A percentile compares a stretch with the other conserved stretches of the same genome.
Evolutionary conservation across 257 asterid species (phyloP).

Genomic region (Gardenia jasminoides): DNA sequence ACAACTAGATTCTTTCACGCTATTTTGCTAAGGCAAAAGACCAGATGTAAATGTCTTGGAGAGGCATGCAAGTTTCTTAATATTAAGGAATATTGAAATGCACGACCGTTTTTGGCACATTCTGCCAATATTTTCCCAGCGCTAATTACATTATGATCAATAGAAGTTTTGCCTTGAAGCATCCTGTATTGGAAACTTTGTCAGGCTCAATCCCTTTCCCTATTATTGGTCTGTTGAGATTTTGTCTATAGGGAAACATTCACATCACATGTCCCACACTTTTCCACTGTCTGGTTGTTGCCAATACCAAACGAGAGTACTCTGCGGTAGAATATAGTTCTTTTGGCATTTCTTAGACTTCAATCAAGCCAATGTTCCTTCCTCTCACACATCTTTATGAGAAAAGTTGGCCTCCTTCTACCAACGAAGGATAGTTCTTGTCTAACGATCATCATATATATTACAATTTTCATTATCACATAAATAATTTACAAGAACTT

Average conservation of each 20-base stretch:
- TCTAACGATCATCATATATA: background rate
- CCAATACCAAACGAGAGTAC: background rate
- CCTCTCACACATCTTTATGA: background rate
- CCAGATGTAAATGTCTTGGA: background rate
- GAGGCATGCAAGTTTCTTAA: background rate
- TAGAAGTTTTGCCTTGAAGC: background rate
- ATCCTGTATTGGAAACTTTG: background rate
- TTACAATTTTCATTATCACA: background rate
- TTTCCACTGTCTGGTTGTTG: background rate
- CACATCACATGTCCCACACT: background rate
- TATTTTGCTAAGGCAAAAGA: background rate
- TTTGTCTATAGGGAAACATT: background rate
- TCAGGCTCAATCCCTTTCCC: background rate
- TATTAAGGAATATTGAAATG: background rate
- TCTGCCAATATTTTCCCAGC: background rate
- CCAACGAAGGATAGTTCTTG: background rate
- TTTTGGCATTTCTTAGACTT: background rate
- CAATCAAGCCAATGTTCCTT: background rate
- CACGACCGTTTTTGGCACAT: no score
- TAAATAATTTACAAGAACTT: background rate
- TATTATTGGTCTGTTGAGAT: background rate
- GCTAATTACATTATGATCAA: background rate
- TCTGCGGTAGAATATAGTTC: background rate
- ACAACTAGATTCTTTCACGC: background rate
- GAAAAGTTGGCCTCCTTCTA: background rate